These are phyloP conservation scores for Colletotrichum simmondsii DNA, from an alignment of 2,329 filamentous ascomycete species.

Conservation along the genomic window DNA sequence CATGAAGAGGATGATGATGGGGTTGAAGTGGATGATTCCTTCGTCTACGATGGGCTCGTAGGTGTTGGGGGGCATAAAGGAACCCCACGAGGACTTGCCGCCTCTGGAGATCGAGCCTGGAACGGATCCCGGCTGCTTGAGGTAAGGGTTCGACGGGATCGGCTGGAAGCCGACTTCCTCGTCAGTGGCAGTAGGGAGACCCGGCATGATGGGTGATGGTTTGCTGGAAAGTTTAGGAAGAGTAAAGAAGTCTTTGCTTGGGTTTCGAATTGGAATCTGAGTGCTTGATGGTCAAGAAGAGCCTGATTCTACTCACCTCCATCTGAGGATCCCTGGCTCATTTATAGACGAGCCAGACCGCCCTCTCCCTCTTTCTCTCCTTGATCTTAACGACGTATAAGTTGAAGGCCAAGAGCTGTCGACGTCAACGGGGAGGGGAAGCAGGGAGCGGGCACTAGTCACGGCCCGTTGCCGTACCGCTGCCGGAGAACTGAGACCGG, in stretches of 20 bases:
- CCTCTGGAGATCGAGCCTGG: neutral
- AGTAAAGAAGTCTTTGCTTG: neutral
- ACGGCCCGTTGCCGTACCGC: neutral
- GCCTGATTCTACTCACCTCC: neutral
- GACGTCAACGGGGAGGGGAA: neutral
- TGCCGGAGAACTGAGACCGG: neutral
- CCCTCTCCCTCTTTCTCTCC: neutral
- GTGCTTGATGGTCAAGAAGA: neutral
- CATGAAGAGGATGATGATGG: slow-evolving; percentile 38
- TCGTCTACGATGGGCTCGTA: slow-evolving; percentile 21
- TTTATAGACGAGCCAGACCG: neutral
- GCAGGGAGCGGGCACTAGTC: no score
- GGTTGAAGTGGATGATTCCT: slow-evolving; percentile 34
- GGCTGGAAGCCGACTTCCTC: slow-evolving; percentile 38
- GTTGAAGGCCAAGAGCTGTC: neutral
- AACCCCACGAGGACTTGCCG: neutral
- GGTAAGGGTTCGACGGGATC: slow-evolving; percentile 16
- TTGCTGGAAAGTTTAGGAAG: neutral
- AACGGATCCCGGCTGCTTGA: neutral
- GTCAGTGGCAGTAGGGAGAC: slow-evolving; percentile 39
- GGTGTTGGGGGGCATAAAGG: neutral
- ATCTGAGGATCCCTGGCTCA: neutral
- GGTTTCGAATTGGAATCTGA: neutral
- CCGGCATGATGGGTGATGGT: slow-evolving; percentile 14
- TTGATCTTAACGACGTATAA: neutral